These are phyloP conservation scores for Rhizopogon vulgaris DNA, from an alignment of 768 basidiomycete species.

Conservation along the genomic window DNA sequence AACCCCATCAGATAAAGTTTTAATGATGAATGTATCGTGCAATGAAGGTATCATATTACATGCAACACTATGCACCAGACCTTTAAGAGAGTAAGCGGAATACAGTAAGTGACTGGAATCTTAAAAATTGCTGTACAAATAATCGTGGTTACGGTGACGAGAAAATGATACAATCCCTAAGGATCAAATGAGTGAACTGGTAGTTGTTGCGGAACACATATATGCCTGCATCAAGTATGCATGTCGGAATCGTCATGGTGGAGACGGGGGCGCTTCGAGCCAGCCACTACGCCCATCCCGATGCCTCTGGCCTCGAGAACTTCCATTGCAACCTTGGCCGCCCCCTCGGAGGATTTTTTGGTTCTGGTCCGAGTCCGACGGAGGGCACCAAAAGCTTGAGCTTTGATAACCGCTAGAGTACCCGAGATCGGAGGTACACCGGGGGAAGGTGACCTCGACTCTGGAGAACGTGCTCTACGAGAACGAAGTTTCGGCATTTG, in stretches of 20 bases:
- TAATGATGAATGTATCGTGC: conserved; percentile 13
- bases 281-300: conserved; percentile 37
- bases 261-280: conserved; percentile 39
- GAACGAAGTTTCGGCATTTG: conserved; percentile 38
- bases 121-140: conserved; percentile 21
- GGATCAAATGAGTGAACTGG: conserved; percentile 1
- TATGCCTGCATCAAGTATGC: conserved; percentile 21
- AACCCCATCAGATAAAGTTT: conserved; percentile 2
- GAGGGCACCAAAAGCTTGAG: conserved; percentile 81
- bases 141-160: conserved; percentile 9
- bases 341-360: conserved; percentile 66
- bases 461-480: conserved; percentile 43
- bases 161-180: conserved; percentile 1
- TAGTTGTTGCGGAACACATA: neutral
- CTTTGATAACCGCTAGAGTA: conserved; percentile 86
- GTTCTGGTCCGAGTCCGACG: conserved; percentile 71
- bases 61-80: conserved; percentile 29
- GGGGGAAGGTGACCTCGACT: conserved; percentile 43
- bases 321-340: conserved; percentile 71
- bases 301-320: conserved; percentile 80
- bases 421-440: conserved; percentile 53
- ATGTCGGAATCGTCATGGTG: conserved; percentile 47
- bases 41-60: conserved; percentile 34
- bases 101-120: conserved; percentile 23
- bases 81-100: conserved; percentile 24